Conservation (phyloP, 2,329 filamentous ascomycete genomes). For the Akanthomyces uredinophilus region DNA sequence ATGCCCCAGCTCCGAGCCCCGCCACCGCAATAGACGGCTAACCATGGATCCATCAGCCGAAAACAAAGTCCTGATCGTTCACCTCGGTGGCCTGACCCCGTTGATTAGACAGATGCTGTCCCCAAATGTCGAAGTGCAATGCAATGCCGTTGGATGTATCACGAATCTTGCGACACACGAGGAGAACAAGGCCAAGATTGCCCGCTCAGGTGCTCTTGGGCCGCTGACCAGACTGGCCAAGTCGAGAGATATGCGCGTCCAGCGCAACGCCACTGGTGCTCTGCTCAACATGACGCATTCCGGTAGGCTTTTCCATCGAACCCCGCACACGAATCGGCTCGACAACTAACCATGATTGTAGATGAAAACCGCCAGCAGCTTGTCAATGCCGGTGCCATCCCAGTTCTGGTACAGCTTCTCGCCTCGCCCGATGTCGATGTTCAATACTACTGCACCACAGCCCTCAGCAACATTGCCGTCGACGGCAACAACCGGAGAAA, state of each 20-base stretch:
- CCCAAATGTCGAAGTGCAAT: slow-evolving; percentile 95
- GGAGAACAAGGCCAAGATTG: slow-evolving; percentile 98
- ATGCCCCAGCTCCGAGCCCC: slow-evolving; percentile 31
- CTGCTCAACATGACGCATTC: slow-evolving; percentile 99
- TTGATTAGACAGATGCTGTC: slow-evolving; percentile 98
- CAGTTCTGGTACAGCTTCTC: slow-evolving; percentile 90
- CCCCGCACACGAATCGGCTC: neutral
- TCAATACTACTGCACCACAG: slow-evolving; percentile 98
- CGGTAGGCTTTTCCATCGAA: slow-evolving; percentile 50
- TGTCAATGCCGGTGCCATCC: slow-evolving; percentile 95
- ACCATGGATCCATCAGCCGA: slow-evolving; percentile 60
- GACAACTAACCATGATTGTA: slow-evolving; percentile 33
- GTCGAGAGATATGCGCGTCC: slow-evolving; percentile 97
- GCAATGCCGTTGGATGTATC: slow-evolving; percentile 97
- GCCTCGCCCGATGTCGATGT: slow-evolving; percentile 93
- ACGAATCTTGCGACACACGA: slow-evolving; percentile 97
- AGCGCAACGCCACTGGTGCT: slow-evolving; percentile 93
- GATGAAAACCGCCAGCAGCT: slow-evolving; percentile 98
- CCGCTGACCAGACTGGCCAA: slow-evolving; percentile 90
- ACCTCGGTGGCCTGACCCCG: slow-evolving; percentile 81
- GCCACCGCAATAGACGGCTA: slow-evolving; percentile 28
- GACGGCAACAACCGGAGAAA: slow-evolving; percentile 87
- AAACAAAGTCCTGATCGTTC: slow-evolving; percentile 95
- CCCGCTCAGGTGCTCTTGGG: slow-evolving; percentile 84
- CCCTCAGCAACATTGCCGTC: slow-evolving; percentile 96